Evolutionary conservation across 768 basidiomycete genomes (phyloP).

Genomic region (Kwoniella shandongensis): DNA sequence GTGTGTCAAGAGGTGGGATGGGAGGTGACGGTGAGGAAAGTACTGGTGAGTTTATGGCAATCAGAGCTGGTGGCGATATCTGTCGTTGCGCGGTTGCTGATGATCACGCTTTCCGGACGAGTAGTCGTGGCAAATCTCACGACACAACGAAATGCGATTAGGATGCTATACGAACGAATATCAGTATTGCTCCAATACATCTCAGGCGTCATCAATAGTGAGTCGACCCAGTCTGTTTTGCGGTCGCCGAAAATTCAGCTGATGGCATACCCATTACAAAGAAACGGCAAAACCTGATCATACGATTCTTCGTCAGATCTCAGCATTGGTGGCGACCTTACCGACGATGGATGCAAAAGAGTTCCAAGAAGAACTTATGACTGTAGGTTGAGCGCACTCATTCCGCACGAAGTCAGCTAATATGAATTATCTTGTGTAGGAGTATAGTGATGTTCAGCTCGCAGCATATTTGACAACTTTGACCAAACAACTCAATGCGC

Average conservation of each 20-base stretch:
- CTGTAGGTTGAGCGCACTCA: conserved; percentile 58
- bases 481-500: conserved; percentile 79
- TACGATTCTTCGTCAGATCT: conserved; percentile 74
- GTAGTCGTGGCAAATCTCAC: conserved; percentile 86
- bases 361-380: conserved; percentile 86
- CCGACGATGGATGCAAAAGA: conserved; percentile 79
- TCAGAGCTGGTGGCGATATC: not conserved
- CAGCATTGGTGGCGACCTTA: conserved; percentile 80
- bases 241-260: not conserved
- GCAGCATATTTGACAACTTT: conserved; percentile 83
- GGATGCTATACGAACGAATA: conserved; percentile 94
- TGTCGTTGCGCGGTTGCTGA: not conserved
- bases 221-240: conserved; percentile 19
- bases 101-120: no score
- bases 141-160: conserved; percentile 89
- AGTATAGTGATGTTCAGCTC: conserved; percentile 93
- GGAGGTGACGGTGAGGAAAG: conserved; percentile 63
- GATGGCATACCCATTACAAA: conserved; percentile 41
- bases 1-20: conserved; percentile 71
- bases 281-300: conserved; percentile 77
- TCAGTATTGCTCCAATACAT: conserved; percentile 84
- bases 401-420: not conserved
- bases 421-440: conserved; percentile 58
- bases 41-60: conserved; percentile 61
- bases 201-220: conserved; percentile 70